These are phyloP conservation scores for Phoma sp. DNA, from an alignment of 2,329 filamentous ascomycete species.

Conservation along the genomic window DNA sequence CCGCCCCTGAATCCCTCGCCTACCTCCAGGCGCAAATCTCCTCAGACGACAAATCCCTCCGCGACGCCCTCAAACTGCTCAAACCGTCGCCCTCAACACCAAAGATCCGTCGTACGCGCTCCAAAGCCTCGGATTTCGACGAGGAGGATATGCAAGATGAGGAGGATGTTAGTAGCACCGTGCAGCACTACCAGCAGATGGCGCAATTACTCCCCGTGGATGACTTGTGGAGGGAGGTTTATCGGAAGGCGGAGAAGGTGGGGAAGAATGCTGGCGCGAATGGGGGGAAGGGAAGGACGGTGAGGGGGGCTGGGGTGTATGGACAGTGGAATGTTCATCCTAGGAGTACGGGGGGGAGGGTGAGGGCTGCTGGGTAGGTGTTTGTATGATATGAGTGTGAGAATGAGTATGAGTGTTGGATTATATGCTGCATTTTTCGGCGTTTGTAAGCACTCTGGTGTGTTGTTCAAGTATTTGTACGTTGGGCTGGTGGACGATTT, in stretches of 20 bases:
- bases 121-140: conserved; percentile 11
- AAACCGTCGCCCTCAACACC: not conserved
- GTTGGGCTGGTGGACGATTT: too few relatives aligned
- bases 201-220: conserved; percentile 36
- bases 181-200: conserved; percentile 39
- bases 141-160: conserved; percentile 6
- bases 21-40: conserved; percentile 89
- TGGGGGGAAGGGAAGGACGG: not conserved
- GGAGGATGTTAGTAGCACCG: conserved; percentile 17
- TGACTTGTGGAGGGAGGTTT: conserved; percentile 29
- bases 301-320: not conserved
- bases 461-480: too few relatives aligned
- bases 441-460: too few relatives aligned
- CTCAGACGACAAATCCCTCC: conserved; percentile 74
- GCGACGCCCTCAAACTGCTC: conserved; percentile 70
- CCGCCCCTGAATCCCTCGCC: conserved; percentile 52
- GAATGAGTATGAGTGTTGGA: too few relatives aligned
- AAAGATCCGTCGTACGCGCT: conserved; percentile 7
- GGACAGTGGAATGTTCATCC: conserved; percentile 23
- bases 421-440: too few relatives aligned
- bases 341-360: conserved; percentile 15
- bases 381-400: too few relatives aligned
- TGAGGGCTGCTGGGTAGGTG: conserved; percentile 1
- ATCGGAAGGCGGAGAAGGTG: conserved; percentile 10
- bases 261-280: not conserved